Conservation (phyloP, 805 yeast genomes). For the Diddensiella caesifluorescens region DNA sequence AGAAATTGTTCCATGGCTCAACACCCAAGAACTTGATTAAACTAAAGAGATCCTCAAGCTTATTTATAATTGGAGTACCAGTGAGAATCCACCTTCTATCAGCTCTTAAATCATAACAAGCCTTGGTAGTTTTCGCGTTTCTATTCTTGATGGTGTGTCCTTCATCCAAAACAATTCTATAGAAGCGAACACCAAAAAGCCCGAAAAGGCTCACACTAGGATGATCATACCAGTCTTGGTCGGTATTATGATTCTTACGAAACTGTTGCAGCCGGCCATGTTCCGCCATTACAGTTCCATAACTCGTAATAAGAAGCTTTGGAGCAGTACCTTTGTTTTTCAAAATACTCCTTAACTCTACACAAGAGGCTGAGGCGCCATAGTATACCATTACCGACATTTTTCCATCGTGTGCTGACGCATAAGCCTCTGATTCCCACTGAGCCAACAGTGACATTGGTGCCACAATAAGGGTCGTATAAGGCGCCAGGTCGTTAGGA, state of each 20-base stretch:
- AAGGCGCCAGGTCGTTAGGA: constrained; percentile 41
- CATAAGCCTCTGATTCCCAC: constrained; percentile 78
- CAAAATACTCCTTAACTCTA: constrained; percentile 44
- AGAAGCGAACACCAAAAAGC: constrained; percentile 64
- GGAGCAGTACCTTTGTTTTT: constrained; percentile 47
- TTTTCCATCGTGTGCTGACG: constrained; percentile 35
- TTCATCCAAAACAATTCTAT: constrained; percentile 78
- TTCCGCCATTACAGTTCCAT: constrained; percentile 80
- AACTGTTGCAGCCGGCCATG: constrained; percentile 42
- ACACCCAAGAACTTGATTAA: constrained; percentile 65
- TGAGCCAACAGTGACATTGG: constrained; percentile 91
- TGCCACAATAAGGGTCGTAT: constrained; percentile 72
- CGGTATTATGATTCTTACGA: constrained; percentile 7
- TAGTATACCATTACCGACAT: constrained; percentile 53
- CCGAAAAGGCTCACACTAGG: constrained; percentile 36
- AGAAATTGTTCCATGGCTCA: constrained; percentile 86
- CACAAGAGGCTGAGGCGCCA: constrained; percentile 49
- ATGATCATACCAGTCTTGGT: constrained; percentile 16
- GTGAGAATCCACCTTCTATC: constrained; percentile 78
- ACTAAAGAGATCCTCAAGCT: constrained; percentile 81
- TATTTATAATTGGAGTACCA: constrained; percentile 88
- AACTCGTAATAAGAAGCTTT: constrained; percentile 71
- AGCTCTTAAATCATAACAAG: constrained; percentile 62
- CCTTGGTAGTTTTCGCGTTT: constrained; percentile 69
- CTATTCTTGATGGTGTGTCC: constrained; percentile 86